A percentile compares a stretch with the other conserved stretches of the same genome.
Evolutionary conservation across 2,329 filamentous ascomycete species (phyloP).

Genomic region (Zopfia rhizophila): DNA sequence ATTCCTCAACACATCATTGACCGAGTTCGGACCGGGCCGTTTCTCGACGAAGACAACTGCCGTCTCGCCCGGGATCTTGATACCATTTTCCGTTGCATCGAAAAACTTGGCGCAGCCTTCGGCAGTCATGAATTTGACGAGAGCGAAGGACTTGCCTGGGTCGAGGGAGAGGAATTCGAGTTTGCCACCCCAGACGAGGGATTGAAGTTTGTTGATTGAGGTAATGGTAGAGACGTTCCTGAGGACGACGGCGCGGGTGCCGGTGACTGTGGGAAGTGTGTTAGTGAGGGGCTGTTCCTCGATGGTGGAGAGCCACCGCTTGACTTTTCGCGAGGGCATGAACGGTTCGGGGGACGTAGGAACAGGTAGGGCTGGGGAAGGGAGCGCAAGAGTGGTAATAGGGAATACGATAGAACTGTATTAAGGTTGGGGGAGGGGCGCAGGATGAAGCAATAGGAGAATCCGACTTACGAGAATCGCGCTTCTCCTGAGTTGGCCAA

Average conservation of each 20-base stretch:
- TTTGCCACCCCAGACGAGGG: constrained; percentile 51
- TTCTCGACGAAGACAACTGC: constrained; percentile 42
- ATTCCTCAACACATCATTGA: constrained; percentile 54
- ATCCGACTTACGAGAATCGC: constrained; percentile 39
- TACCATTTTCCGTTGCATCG: constrained; percentile 47
- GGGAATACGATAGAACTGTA: neutral
- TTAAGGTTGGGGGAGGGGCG: neutral
- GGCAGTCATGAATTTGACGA: constrained; percentile 46
- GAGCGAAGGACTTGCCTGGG: constrained; percentile 32
- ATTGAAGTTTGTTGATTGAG: constrained; percentile 42
- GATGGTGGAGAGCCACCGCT: too few species aligned
- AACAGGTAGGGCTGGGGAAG: too few species aligned
- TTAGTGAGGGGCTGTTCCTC: constrained; percentile 16
- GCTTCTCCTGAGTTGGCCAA: constrained; percentile 45
- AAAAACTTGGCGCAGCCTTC: constrained; percentile 47
- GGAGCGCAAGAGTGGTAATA: neutral
- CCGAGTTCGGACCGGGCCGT: constrained; percentile 35
- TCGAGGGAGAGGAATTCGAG: constrained; percentile 43
- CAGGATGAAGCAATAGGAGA: neutral
- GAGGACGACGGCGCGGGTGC: constrained; percentile 38
- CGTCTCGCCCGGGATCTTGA: constrained; percentile 32
- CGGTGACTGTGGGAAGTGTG: constrained; percentile 22
- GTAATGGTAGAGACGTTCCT: constrained; percentile 34
- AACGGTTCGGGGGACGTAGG: too few species aligned
- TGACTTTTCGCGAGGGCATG: too few species aligned